phyloP scores from a whole-genome alignment of 306 rosid genomes.

The Sechiopsis laciniata region DNA sequence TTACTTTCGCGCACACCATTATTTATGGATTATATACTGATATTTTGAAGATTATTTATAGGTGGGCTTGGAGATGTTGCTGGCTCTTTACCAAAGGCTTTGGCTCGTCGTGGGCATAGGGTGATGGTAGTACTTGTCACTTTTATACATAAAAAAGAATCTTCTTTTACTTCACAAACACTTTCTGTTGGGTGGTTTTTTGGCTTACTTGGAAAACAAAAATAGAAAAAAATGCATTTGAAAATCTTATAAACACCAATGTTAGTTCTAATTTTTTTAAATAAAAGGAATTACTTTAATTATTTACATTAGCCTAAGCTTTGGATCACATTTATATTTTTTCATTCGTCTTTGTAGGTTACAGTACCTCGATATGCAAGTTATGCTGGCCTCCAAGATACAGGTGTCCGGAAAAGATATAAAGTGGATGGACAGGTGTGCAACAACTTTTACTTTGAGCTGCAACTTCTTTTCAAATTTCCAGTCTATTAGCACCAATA shows the following conservation, averaged over 20 bases:
- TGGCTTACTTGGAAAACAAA: not conserved
- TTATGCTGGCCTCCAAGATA: slow-evolving; percentile 53
- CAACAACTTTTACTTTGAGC: slow-evolving; percentile 22
- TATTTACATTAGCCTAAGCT: not conserved
- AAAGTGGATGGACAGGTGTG: slow-evolving; percentile 76
- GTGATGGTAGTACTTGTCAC: slow-evolving; percentile 68
- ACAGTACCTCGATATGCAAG: slow-evolving; percentile 63
- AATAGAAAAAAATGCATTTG: not conserved
- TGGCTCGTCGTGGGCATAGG: slow-evolving; percentile 99
- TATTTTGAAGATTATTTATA: slow-evolving; percentile 33
- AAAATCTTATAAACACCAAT: not conserved
- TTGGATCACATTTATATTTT: slow-evolving; percentile 6
- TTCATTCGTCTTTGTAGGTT: slow-evolving; percentile 44
- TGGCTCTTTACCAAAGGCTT: slow-evolving; percentile 91
- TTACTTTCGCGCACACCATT: slow-evolving; percentile 11
- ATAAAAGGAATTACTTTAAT: not conserved
- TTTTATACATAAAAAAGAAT: not conserved
- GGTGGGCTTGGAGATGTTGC: slow-evolving; percentile 99
- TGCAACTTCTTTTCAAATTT: slow-evolving; percentile 14
- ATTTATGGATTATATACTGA: slow-evolving; percentile 25
- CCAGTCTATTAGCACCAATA: not conserved
- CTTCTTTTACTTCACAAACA: not conserved
- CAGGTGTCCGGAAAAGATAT: slow-evolving; percentile 60
- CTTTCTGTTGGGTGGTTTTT: not conserved
- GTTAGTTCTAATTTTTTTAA: not conserved